Evolutionary conservation across 441 rosid genomes (phyloP), one percentile per base, ranked within the genome.

Genomic region (Adansonia rubrostipa): DNA sequence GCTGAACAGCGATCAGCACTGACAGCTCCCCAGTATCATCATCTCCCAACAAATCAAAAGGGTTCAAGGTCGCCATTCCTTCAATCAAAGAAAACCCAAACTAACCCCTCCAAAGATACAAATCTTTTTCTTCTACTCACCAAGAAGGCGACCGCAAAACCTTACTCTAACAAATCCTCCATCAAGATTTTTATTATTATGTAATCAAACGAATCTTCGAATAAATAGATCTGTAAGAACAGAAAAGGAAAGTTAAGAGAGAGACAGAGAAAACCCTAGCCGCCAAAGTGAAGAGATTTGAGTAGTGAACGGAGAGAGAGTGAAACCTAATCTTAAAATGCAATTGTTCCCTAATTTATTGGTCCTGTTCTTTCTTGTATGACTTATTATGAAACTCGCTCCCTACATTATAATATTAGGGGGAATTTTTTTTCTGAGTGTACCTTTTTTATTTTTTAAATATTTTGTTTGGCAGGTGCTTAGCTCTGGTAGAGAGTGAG

Each of bases 181-280:
- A 42, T 42, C 45, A 42, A 42, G 45, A 42, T 42, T 63, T 33
- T 6, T 0, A 1, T 63, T 33, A 2, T 9, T 4, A 11, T 4
- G n/a, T 28, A 61, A 63, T 33, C 1, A 33, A 33, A 45, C 8
- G 19, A 63, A 63, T 14, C 68, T 33, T 28, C 19, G 5, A 28
- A 33, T 2, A 63, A 10, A 66, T 61, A 78, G 87, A 86, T 86
- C 89, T 84, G 83, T 19, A 42, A 42, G 45, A 42, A 42, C 6
- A 6, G 17, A 0, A 17, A 45, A 45, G 10, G 53, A 61, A 60
- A 63, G 61, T 33, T 61, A 14, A 13, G 13, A n/a, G 15, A 60
- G 78, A 17, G 2, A n/a, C 20, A 19, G 4, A 36, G 13, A 77
- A 82, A 82, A 84, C 86, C 88, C 88, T 84, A 86, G 86, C 86